Evolutionary conservation across 768 basidiomycete genomes (phyloP).

Genomic region (Suillus placidus): DNA sequence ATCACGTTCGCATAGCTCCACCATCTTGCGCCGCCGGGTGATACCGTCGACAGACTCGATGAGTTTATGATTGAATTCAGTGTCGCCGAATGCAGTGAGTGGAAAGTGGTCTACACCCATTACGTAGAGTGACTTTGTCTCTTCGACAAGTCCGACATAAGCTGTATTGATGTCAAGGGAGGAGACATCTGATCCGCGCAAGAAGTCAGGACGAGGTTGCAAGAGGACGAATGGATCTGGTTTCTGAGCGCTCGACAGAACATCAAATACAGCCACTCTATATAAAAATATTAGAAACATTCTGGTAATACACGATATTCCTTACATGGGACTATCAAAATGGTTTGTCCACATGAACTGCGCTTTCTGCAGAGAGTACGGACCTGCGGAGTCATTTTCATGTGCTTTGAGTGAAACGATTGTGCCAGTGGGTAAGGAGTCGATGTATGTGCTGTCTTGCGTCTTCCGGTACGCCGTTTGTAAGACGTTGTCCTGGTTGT

Average conservation of each 20-base stretch:
- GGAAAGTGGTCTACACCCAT: slow-evolving; percentile 85
- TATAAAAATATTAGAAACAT: slow-evolving; percentile 3
- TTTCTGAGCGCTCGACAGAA: slow-evolving; percentile 51
- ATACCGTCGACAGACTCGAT: slow-evolving; percentile 50
- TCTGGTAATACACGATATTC: slow-evolving; percentile 10
- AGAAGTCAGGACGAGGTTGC: slow-evolving; percentile 82
- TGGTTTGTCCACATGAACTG: slow-evolving; percentile 58
- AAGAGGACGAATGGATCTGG: slow-evolving; percentile 78
- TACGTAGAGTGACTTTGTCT: slow-evolving; percentile 76
- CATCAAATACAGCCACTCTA: slow-evolving; percentile 85
- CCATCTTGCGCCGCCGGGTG: slow-evolving; percentile 46
- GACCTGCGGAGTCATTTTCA: slow-evolving; percentile 25
- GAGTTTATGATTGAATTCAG: slow-evolving; percentile 36
- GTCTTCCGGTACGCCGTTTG: slow-evolving; percentile 78
- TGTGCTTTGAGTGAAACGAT: slow-evolving; percentile 71
- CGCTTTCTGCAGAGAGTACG: slow-evolving; percentile 36
- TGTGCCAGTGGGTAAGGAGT: slow-evolving; percentile 77
- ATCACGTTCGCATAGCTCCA: slow-evolving; percentile 42
- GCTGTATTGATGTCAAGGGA: slow-evolving; percentile 55
- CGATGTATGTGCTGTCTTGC: slow-evolving; percentile 79
- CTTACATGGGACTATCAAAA: slow-evolving; percentile 73
- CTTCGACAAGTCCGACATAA: slow-evolving; percentile 79
- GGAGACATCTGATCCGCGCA: slow-evolving; percentile 49
- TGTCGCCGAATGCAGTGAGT: slow-evolving; percentile 71
- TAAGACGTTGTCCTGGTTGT: slow-evolving; percentile 76